Conservation (phyloP, 306 rosid species). For the Prunus fruticosa region DNA sequence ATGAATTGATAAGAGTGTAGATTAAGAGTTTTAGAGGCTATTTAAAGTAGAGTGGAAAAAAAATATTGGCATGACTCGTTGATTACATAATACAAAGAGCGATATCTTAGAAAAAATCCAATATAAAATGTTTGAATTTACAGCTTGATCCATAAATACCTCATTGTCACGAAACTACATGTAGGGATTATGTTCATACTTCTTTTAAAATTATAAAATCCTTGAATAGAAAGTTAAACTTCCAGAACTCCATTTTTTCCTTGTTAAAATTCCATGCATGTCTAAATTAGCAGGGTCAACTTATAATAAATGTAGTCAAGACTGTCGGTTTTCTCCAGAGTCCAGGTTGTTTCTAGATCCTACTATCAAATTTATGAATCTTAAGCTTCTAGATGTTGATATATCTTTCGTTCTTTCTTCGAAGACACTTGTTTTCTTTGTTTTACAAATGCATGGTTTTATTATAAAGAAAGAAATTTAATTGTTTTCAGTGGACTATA, state of each 20-base stretch:
- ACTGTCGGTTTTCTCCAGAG: not conserved
- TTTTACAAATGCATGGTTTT: not conserved
- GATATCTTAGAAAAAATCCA: too few species aligned
- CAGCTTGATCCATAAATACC: too few species aligned
- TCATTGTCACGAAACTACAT: too few species aligned
- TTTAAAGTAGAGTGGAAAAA: too few species aligned
- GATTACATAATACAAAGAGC: too few species aligned
- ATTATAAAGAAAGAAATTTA: too few species aligned
- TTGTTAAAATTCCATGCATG: not conserved
- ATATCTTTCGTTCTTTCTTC: not conserved
- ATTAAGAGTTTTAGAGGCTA: too few species aligned
- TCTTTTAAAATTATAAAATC: not conserved
- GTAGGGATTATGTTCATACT: not conserved
- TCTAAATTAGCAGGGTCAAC: not conserved
- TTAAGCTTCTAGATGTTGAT: slow-evolving; percentile 12
- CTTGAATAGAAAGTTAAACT: not conserved
- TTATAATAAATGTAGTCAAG: not conserved
- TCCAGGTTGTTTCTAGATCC: not conserved
- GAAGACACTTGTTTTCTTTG: not conserved
- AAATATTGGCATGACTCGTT: too few species aligned
- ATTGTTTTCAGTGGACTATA: not conserved
- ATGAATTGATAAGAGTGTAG: too few species aligned
- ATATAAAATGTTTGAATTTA: too few species aligned
- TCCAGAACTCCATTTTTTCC: not conserved
- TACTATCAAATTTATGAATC: not conserved